Evolutionary conservation across 108 stramenopile genomes (phyloP).

Genomic region (Nitzschia inconspicua): DNA sequence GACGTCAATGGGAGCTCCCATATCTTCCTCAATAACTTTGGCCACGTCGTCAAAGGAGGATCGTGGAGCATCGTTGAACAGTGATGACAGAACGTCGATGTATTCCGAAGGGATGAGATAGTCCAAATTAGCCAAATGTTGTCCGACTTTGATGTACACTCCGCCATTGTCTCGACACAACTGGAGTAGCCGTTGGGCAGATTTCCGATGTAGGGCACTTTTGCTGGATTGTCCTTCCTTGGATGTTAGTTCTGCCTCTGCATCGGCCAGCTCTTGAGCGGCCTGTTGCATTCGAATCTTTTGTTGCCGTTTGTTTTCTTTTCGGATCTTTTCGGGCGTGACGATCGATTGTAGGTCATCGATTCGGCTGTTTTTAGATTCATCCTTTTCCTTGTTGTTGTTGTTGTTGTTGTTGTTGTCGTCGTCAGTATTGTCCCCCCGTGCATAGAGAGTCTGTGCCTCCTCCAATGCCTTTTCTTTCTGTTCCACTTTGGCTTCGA

Average conservation of each 20-base stretch:
- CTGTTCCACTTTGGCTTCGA: constrained; percentile 37
- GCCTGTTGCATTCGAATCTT: constrained; percentile 54
- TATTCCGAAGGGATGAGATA: constrained; percentile 87
- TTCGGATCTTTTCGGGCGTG: no score
- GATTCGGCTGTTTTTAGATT: no score
- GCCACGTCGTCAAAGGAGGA: constrained; percentile 43
- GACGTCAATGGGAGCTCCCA: constrained; percentile 68
- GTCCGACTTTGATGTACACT: constrained; percentile 87
- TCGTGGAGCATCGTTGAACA: constrained; percentile 80
- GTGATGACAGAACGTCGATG: constrained; percentile 60
- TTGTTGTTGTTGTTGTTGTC: constrained; percentile 22
- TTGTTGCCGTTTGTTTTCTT: constrained; percentile 34
- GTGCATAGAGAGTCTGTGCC: constrained; percentile 60
- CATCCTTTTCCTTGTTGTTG: no score
- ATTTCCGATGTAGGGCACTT: constrained; percentile 40
- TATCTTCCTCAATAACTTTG: constrained; percentile 74
- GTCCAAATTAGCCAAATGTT: constrained; percentile 91
- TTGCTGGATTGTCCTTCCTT: constrained; percentile 17
- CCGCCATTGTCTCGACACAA: constrained; percentile 86
- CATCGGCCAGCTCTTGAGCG: constrained; percentile 47
- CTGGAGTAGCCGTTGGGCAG: constrained; percentile 69
- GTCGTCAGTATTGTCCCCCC: background rate
- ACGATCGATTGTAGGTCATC: no score
- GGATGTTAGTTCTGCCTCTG: constrained; percentile 33
- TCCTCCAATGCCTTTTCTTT: constrained; percentile 44